Percentiles rank a stretch among this genome's conserved stretches.
Evolutionary conservation across 148 eudicot species (phyloP).

Genomic region (Silene latifolia): DNA sequence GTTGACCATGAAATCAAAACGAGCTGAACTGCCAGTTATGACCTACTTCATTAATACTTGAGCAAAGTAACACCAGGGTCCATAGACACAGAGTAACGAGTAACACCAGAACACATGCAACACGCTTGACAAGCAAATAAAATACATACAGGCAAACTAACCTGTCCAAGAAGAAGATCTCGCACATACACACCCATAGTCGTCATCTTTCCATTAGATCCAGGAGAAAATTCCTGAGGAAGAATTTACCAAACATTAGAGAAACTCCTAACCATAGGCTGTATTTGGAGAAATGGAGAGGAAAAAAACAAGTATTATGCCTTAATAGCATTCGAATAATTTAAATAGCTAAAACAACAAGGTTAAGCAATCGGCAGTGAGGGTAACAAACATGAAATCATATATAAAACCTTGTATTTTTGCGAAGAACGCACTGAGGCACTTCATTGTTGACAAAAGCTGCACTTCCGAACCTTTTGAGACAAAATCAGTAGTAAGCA

Average conservation of each 20-base stretch:
- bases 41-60: background rate
- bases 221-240: conserved; percentile 92
- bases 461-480: conserved; percentile 28
- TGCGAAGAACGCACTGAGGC: conserved; percentile 27
- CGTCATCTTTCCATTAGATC: conserved; percentile 80
- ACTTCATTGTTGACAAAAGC: conserved; percentile 31
- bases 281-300: background rate
- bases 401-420: conserved; percentile 26
- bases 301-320: background rate
- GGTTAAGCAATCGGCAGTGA: background rate
- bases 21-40: background rate
- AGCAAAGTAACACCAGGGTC: background rate
- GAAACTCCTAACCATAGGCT: background rate
- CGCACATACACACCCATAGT: conserved; percentile 97
- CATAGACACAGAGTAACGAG: background rate
- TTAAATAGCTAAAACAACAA: background rate
- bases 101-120: background rate
- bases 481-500: conserved; percentile 24
- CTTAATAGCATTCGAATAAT: background rate
- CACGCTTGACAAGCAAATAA: background rate
- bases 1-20: background rate
- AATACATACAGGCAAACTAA: conserved; percentile 23
- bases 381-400: conserved; percentile 16
- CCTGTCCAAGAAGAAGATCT: conserved; percentile 99
- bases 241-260: conserved; percentile 11